Base-by-base conservation (phyloP, 345 rosid species). In the Psidium friedrichsthalianum region DNA sequence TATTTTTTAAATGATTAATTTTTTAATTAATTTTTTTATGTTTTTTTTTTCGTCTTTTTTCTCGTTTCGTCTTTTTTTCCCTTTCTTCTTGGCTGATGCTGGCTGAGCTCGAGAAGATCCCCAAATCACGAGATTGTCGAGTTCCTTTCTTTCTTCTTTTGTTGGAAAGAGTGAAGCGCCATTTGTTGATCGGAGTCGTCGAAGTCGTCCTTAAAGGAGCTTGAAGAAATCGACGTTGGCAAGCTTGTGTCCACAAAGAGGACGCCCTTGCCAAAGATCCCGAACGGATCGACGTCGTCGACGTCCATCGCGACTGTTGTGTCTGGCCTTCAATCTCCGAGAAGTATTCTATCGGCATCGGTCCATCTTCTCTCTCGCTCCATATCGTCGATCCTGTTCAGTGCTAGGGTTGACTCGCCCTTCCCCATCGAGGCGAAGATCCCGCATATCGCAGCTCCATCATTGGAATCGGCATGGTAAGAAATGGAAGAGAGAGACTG, bases 171-270 rank as follows among this genome's bases (percentile, higher is more conserved):
- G 44, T 24, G 20, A 64, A 21, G 25, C 36, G 13, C 54, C 90
- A 95, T 85, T 94, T 93, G 94, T 95, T 93, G 90, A n/a, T 97
- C 98, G 54, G 92, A 12, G 86, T 95, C 99, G 51, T 97, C 96
- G 91, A 95, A 97, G 86, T 96, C 98, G 91, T 95, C 98, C 74
- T 92, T 90, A 91, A 96, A 95, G 51, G 82, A 88, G 88, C n/a
- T 96, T 95, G 95, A 95, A 97, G 95, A 97, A 97, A 87, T 97
- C 98, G 58, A 96, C 93, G 82, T 97, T 97, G 85, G 91, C 92
- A 83, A 94, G 95, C 89, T 94, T 95, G 93, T 92, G 83, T 94
- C 98, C 52, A 89, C 83, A 64, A 90, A 78, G 88, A 93, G 87
- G 82, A 90, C 87, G 82, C 97, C 95, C 84, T 97, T 98, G 49